Conservation (phyloP, 176 grass and related monocot genomes). For the Saccharum spontaneum region DNA sequence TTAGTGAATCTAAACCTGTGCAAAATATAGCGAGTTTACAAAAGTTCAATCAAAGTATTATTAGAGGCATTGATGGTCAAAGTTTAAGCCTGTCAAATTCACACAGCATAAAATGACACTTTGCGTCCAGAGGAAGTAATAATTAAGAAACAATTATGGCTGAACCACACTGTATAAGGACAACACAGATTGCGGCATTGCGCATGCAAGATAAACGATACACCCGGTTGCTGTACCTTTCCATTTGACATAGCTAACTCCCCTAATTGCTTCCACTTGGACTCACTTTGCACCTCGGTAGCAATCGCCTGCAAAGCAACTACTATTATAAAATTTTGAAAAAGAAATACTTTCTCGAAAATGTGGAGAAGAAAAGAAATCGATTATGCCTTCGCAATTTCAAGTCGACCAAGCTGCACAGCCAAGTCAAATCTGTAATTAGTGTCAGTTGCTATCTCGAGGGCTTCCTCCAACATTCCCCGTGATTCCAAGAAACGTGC, state of each 20-base stretch:
- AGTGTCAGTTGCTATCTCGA: conserved; percentile 95
- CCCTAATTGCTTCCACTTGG: conserved; percentile 97
- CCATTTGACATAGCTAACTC: conserved; percentile 90
- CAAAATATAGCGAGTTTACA: background rate
- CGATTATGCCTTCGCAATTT: conserved; percentile 78
- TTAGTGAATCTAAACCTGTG: background rate
- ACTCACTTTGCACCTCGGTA: conserved; percentile 85
- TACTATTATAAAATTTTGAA: conserved; percentile 20
- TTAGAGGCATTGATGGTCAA: background rate
- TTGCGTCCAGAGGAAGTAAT: background rate
- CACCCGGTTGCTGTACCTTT: conserved; percentile 55
- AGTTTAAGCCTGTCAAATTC: background rate
- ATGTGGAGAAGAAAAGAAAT: conserved; percentile 20
- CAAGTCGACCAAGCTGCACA: conserved; percentile 91
- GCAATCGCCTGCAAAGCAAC: conserved; percentile 81
- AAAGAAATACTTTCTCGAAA: conserved; percentile 9
- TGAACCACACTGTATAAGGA: background rate
- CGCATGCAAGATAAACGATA: background rate
- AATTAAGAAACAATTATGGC: conserved; percentile 14
- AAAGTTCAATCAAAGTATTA: background rate
- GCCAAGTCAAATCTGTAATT: conserved; percentile 97
- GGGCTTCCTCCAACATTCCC: conserved; percentile 94
- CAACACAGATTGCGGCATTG: background rate
- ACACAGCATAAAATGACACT: background rate
- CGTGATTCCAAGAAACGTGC: conserved; percentile 98